Evolutionary conservation across 768 basidiomycete species (phyloP), one percentile per base, ranked within the genome.

Genomic region (Daedalea quercina): DNA sequence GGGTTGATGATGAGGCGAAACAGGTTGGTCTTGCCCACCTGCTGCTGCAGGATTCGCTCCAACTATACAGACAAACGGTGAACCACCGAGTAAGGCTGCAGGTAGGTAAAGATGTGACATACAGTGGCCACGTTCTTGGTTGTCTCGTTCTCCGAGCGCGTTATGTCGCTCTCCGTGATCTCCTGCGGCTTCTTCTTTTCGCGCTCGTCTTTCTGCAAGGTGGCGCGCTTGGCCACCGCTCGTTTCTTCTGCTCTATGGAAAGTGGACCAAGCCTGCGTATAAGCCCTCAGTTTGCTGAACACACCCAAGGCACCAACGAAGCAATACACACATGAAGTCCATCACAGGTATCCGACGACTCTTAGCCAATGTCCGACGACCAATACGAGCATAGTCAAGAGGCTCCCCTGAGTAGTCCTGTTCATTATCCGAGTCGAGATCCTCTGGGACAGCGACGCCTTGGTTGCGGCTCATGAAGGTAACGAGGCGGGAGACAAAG

Each of bases 1-100:
- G 96, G 96, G 64, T 99, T 95, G 57, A 96, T 74, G 50, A 97
- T 76, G 63, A 97, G 88, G 55, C 76, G 70, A 73, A 97, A 97
- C 25, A 96, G 68, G 60, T 96, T 96, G 48, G 89, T 76, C 7
- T 66, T 60, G 26, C 75, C 71, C 17, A 60, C 70, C n/a, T 71
- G 68, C 0, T 76, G 65, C 19, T 69, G 65, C 23, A 96, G 74
- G 8, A 90, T 70, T 3, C 75, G 67, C 62, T 78, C 75, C 20
- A 95, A 74, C 87, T 94, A 53, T 13, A 51, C 23, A 41, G 20
- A 3, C 4, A 9, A 3, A 31, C 2, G 9, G 17, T n/a, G 11
- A 19, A 11, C 11, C n/a, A n/a, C 11, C n/a, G 48, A 20, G 17
- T n/a, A 34, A 4, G 40, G 26, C 31, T 28, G 15, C 3, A 31